Evolutionary conservation across 306 rosid genomes (phyloP), one percentile per base, ranked within the genome.

Genomic region (Cucurbita ficifolia): DNA sequence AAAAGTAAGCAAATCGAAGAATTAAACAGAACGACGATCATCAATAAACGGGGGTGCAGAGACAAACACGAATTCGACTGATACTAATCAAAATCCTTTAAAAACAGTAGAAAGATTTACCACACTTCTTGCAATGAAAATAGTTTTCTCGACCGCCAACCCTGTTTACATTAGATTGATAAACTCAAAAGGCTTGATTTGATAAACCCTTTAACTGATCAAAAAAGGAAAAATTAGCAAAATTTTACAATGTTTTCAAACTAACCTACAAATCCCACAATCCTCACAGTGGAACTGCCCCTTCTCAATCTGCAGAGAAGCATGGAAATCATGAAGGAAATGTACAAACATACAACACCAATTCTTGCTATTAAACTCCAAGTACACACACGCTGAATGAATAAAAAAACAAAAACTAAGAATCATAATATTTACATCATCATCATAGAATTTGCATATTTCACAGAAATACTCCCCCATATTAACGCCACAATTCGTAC

Each of bases 201-300:
- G 76, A 69, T 36, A 73, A 79, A 76, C 75, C 73, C 55, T 74
- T 48, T n/a, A 46, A 63, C 38, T 42, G 16, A 60, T 49, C 9
- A 55, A 67, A 51, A 60, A 57, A 72, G 33, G 18, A 2, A 53
- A n/a, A 22, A 55, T 5, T 46, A 14, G 10, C n/a, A 36, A 54
- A 5, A 18, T 39, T 71, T 68, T 35, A 64, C 43, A 61, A 77
- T 70, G 46, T 52, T 46, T 64, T 19, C 33, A 73, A 56, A 70
- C 82, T 61, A 48, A 94, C 97, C 99, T 91, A 85, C 97, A 94
- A 83, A 94, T 91, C 84, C 99, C 99, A 82, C 99, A 94, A 75
- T 94, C 97, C 52, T 87, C 81, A 70, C 97, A 94, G 79, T 94
- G 99, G 85, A 94, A 94, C 70, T 87, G 92, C 33, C 76, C 86